These are phyloP conservation scores for Ceratocystis albifundus DNA, from an alignment of 2,329 filamentous ascomycete genomes.

Conservation along the genomic window DNA sequence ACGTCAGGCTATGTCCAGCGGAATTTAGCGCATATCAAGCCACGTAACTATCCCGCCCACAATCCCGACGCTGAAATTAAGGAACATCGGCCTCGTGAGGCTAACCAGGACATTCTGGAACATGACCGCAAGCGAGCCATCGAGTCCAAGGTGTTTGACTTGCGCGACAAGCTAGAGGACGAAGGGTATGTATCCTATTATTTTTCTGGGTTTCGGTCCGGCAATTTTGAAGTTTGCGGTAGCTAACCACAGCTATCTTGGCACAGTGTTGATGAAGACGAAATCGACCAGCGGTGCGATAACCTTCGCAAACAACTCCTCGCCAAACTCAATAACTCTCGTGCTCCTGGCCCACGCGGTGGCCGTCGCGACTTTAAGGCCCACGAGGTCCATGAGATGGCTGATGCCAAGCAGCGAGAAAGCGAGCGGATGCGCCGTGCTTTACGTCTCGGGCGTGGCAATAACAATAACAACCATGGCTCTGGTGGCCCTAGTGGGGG, in stretches of 20 bases:
- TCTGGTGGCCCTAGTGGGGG: not conserved
- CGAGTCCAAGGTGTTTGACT: conserved; percentile 85
- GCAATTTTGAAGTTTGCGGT: no score
- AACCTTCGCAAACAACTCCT: conserved; percentile 34
- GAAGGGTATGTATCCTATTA: conserved; percentile 51
- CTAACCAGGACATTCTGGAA: conserved; percentile 84
- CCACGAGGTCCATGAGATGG: conserved; percentile 92
- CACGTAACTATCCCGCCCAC: conserved; percentile 55
- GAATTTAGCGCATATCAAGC: conserved; percentile 78
- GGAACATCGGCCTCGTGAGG: conserved; percentile 67
- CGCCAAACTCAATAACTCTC: conserved; percentile 31
- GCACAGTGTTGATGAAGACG: conserved; percentile 67
- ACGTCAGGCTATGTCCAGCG: conserved; percentile 97
- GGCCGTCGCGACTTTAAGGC: conserved; percentile 57
- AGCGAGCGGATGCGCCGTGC: conserved; percentile 78
- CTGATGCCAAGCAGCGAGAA: conserved; percentile 91
- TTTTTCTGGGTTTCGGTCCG: not conserved
- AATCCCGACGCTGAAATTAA: conserved; percentile 59
- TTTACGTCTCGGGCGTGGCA: conserved; percentile 37
- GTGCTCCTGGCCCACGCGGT: conserved; percentile 25
- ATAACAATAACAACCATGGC: not conserved
- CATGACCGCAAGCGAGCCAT: conserved; percentile 86
- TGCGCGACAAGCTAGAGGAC: conserved; percentile 85
- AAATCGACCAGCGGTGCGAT: conserved; percentile 60
- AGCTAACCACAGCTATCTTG: not conserved